A percentile compares a stretch with the other conserved stretches of the same genome.
Evolutionary conservation across 768 basidiomycete genomes (phyloP).

Genomic region (Sporobolomyces phaffii): DNA sequence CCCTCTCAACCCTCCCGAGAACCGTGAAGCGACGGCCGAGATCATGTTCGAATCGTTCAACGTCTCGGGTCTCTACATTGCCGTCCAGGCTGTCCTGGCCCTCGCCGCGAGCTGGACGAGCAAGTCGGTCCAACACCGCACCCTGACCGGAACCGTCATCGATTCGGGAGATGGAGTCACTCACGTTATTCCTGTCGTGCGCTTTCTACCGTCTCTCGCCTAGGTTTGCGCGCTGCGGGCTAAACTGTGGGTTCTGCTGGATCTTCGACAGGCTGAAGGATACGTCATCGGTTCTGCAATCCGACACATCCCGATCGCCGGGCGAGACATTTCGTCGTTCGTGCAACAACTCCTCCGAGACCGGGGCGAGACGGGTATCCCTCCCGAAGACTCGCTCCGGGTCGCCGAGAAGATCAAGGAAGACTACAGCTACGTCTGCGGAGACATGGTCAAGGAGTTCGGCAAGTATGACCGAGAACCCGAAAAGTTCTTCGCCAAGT

Average conservation of each 20-base stretch:
- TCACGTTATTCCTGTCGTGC: constrained; percentile 70
- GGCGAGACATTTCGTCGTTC: constrained; percentile 93
- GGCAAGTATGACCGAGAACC: constrained; percentile 96
- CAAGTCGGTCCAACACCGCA: constrained; percentile 53
- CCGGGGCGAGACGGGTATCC: constrained; percentile 80
- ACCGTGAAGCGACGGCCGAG: constrained; percentile 96
- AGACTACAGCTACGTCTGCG: constrained; percentile 95
- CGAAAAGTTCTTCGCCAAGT: constrained; percentile 87
- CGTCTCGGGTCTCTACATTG: constrained; percentile 95
- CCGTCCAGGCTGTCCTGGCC: constrained; percentile 95
- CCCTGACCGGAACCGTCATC: constrained; percentile 73
- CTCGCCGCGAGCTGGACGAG: constrained; percentile 97
- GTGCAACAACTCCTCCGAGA: constrained; percentile 93
- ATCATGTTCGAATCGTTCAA: constrained; percentile 99
- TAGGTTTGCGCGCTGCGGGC: constrained; percentile 57
- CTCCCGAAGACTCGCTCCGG: constrained; percentile 87
- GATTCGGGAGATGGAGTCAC: constrained; percentile 99
- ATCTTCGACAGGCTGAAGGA: constrained; percentile 66
- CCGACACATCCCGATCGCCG: constrained; percentile 98
- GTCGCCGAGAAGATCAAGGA: constrained; percentile 94
- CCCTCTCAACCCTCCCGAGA: constrained; percentile 94
- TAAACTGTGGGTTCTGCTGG: too few relatives aligned
- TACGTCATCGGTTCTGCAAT: constrained; percentile 98
- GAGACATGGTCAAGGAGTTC: constrained; percentile 98
- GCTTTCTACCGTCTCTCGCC: constrained; percentile 15